These are phyloP conservation scores for Cyphellophora europaea DNA, from an alignment of 2,329 filamentous ascomycete genomes.

Conservation along the genomic window DNA sequence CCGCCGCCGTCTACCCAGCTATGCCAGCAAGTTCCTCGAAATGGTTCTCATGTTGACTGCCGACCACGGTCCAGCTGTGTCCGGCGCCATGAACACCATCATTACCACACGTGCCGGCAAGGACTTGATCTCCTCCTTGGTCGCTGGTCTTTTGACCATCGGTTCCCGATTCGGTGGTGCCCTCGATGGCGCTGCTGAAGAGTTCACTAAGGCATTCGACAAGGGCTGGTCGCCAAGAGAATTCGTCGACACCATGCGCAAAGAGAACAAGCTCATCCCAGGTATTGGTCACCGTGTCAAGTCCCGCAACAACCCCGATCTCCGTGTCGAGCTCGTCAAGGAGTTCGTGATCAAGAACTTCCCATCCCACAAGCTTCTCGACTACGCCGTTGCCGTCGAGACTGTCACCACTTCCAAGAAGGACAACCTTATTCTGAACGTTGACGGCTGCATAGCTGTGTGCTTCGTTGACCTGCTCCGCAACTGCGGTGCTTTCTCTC, in stretches of 20 bases:
- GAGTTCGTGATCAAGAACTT: constrained; percentile 97
- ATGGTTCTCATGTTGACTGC: constrained; percentile 99
- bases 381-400: constrained; percentile 97
- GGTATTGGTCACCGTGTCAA: constrained; percentile 99
- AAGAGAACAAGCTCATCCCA: constrained; percentile 99
- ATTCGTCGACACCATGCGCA: constrained; percentile 97
- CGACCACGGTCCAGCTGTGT: constrained; percentile 97
- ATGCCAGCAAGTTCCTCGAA: constrained; percentile 98
- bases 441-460: constrained; percentile 94
- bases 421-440: constrained; percentile 99
- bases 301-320: constrained; percentile 98
- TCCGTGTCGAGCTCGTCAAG: constrained; percentile 98
- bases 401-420: constrained; percentile 99
- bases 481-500: constrained; percentile 93
- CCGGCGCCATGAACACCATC: constrained; percentile 99
- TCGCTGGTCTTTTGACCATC: constrained; percentile 94
- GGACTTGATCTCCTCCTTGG: constrained; percentile 90
- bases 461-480: constrained; percentile 97
- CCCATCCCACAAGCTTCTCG: constrained; percentile 94
- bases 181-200: constrained; percentile 91
- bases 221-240: constrained; percentile 97
- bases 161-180: constrained; percentile 98
- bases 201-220: constrained; percentile 97
- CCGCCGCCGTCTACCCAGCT: constrained; percentile 89
- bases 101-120: constrained; percentile 99